phyloP scores from a whole-genome alignment of 1,139 yeast species.

The Petasospora rhodanensis region DNA sequence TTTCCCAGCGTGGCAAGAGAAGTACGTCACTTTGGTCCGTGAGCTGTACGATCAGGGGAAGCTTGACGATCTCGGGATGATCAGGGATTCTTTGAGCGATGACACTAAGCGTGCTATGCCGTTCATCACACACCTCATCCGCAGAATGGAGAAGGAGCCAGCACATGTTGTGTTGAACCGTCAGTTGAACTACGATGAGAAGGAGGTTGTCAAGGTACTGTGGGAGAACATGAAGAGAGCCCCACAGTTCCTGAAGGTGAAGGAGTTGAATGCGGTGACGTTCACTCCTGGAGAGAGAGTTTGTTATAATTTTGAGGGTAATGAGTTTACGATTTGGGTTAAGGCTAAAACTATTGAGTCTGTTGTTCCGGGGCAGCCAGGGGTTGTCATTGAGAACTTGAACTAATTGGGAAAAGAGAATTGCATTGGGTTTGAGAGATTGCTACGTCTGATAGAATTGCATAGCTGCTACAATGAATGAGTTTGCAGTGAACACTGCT shows the following conservation, averaged over 20 bases:
- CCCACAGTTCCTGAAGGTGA: constrained; percentile 57
- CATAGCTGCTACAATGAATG: too few species aligned
- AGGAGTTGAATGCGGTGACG: constrained; percentile 54
- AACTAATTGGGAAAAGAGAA: too few species aligned
- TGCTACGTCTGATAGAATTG: too few species aligned
- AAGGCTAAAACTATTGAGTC: constrained; percentile 68
- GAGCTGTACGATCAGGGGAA: constrained; percentile 64
- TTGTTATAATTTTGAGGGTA: constrained; percentile 56
- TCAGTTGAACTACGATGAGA: constrained; percentile 77
- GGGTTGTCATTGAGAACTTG: constrained; percentile 65
- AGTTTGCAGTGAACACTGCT: too few species aligned
- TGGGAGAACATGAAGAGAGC: constrained; percentile 56
- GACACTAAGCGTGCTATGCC: constrained; percentile 98
- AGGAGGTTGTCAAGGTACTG: constrained; percentile 55
- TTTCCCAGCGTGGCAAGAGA: constrained; percentile 97
- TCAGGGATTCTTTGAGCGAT: constrained; percentile 56
- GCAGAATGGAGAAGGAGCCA: constrained; percentile 64
- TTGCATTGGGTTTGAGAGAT: too few species aligned
- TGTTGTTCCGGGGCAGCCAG: constrained; percentile 93
- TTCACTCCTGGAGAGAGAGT: constrained; percentile 54
- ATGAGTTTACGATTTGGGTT: constrained; percentile 56
- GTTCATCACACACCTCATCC: constrained; percentile 79
- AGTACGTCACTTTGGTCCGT: constrained; percentile 78
- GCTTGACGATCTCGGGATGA: constrained; percentile 55
- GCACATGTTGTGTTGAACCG: constrained; percentile 82